phyloP scores from a whole-genome alignment of 306 rosid species.

The Citrullus colocynthis region DNA sequence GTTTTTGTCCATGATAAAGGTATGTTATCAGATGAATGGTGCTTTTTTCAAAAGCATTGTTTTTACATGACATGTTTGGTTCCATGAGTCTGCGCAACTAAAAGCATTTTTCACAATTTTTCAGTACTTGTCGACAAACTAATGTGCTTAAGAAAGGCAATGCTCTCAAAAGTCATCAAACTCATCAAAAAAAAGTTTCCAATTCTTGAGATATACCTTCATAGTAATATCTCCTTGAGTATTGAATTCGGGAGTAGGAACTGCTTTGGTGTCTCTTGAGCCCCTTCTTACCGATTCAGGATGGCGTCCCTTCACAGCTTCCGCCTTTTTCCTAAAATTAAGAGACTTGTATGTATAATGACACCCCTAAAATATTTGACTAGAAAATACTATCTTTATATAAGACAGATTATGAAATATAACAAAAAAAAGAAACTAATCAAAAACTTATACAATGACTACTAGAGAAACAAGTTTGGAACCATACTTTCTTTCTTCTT shows the following conservation, averaged over 20 bases:
- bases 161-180: not conserved
- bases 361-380: not conserved
- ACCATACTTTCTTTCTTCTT: conserved; percentile 50
- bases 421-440: not conserved
- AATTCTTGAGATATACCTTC: conserved; percentile 23
- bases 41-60: not conserved
- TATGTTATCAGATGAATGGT: not conserved
- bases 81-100: not conserved
- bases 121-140: not conserved
- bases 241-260: conserved; percentile 38
- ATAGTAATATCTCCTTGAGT: conserved; percentile 24
- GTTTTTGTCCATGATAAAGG: conserved; percentile 15
- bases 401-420: not conserved
- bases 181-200: not conserved
- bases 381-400: not conserved
- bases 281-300: conserved; percentile 51
- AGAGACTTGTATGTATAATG: not conserved
- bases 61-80: not conserved
- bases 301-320: conserved; percentile 34
- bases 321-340: conserved; percentile 42
- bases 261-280: conserved; percentile 28
- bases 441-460: not conserved
- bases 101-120: not conserved
- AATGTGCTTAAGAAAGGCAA: not conserved
- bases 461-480: not conserved